These are phyloP conservation scores for Comarum palustre DNA, from an alignment of 306 rosid genomes.

Conservation along the genomic window DNA sequence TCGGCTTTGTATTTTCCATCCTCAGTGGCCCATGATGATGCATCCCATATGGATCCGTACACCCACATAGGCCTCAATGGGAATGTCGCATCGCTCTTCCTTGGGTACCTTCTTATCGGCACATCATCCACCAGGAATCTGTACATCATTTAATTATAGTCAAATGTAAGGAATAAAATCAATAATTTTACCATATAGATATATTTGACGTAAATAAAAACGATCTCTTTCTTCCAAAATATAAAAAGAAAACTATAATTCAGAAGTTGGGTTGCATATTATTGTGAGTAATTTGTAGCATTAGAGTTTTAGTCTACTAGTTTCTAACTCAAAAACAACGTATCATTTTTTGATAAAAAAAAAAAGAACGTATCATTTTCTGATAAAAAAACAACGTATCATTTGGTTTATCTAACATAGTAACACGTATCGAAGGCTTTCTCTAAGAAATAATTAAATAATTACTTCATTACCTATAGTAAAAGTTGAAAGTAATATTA, in stretches of 20 bases:
- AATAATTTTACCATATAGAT: no score
- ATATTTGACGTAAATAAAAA: no score
- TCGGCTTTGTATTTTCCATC: slow-evolving; percentile 84
- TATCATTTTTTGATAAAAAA: no score
- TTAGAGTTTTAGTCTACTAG: neutral
- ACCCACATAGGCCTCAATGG: slow-evolving; percentile 75
- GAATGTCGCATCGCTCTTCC: slow-evolving; percentile 69
- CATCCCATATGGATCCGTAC: slow-evolving; percentile 96
- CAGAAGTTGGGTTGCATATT: neutral
- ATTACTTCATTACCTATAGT: neutral
- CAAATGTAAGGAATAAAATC: neutral
- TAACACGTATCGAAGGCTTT: neutral
- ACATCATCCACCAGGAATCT: slow-evolving; percentile 85
- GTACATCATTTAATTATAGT: slow-evolving; percentile 12
- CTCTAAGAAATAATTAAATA: neutral
- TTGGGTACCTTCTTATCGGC: slow-evolving; percentile 71
- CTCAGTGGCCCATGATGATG: slow-evolving; percentile 91
- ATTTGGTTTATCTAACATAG: neutral
- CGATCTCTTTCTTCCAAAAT: no score
- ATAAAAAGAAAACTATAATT: no score
- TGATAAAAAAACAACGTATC: no score
- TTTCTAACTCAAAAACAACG: neutral
- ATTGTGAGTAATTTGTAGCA: no score
- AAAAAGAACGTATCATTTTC: no score
- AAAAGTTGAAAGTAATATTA: no score